These are phyloP conservation scores for Spencermartinsiella ligniputridi DNA, from an alignment of 1,139 yeast genomes.

Conservation along the genomic window DNA sequence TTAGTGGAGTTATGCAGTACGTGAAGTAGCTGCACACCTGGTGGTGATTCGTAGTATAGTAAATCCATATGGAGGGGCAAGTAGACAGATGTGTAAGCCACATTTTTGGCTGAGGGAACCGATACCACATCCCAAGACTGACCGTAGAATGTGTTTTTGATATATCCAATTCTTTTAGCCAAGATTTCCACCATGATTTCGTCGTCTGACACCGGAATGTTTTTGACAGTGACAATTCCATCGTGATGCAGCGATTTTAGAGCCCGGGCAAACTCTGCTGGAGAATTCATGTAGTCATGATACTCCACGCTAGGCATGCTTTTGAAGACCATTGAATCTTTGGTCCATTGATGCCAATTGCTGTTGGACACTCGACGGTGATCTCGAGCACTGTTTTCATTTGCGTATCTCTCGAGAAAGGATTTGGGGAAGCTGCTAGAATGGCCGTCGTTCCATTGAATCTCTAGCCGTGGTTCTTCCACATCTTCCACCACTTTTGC, in stretches of 20 bases:
- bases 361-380: conserved; percentile 28
- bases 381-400: conserved; percentile 34
- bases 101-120: conserved; percentile 59
- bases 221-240: conserved; percentile 56
- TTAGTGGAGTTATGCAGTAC: conserved; percentile 55
- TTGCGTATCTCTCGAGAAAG: conserved; percentile 46
- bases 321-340: conserved; percentile 23
- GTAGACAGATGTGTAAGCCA: conserved; percentile 64
- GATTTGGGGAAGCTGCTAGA: conserved; percentile 43
- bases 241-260: conserved; percentile 49
- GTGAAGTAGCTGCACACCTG: conserved; percentile 73
- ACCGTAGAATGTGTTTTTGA: conserved; percentile 73
- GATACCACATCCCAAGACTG: conserved; percentile 65
- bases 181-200: conserved; percentile 39
- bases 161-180: conserved; percentile 63
- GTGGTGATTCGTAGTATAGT: conserved; percentile 76
- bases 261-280: conserved; percentile 38
- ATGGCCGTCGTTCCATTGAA: conserved; percentile 57
- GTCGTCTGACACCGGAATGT: conserved; percentile 43
- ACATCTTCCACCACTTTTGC: conserved; percentile 26
- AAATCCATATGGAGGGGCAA: conserved; percentile 80
- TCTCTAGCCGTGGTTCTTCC: conserved; percentile 34
- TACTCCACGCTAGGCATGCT: conserved; percentile 37
- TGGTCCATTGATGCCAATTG: conserved; percentile 32
- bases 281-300: conserved; percentile 42